Base-by-base conservation (phyloP, 2,329 filamentous ascomycete species). In the Aspergillus chevalieri region DNA sequence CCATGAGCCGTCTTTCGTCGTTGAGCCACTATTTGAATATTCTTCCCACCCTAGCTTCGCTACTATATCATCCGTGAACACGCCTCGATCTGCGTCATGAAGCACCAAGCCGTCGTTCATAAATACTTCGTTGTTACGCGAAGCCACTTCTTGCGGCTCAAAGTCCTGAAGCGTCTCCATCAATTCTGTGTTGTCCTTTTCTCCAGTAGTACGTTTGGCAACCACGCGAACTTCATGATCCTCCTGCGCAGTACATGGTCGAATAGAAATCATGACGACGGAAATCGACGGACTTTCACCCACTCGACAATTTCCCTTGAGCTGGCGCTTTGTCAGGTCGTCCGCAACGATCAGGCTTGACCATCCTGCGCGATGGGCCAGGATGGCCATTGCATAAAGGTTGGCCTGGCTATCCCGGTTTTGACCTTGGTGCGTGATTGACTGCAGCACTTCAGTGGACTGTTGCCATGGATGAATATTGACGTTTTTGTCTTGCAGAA, bases 311-410 rank as follows among this genome's bases (percentile, higher is more conserved):
- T 6, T 17, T 17, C 34, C 34, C n/a, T 17, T 36, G 14, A 36
- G 34, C 34, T 36, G 34, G 15, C 34, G 15, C n/a, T 36, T 36
- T 6, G 34, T 36, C 34, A 48, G 41, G 2, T 43, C n/a, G 24
- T 48, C 47, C 6, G 47, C 47, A 24, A 48, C 47, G 15, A 48
- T 15, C 8, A 48, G n/a, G 9, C 21, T 9, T 6, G n/a, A 28
- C 47, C 47, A 48, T 15, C 41, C 41, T n/a, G 41, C 47, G 4
- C 47, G 42, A 44, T 44, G 24, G 17, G 47, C 47, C 14, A 48
- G 21, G 30, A 41, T 33, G 6, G 3, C 26, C 3, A 30, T 30
- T 7, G 26, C 26, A 10, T 30, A 30, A 12, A 30, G 9, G 10
- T 30, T 30, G 10, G 26, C 3, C 26, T 30, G 26, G 26, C 26